Percentiles rank a stretch among this genome's conserved stretches.
Evolutionary conservation across 768 basidiomycete species (phyloP).

Genomic region (Termitomyces sp.): DNA sequence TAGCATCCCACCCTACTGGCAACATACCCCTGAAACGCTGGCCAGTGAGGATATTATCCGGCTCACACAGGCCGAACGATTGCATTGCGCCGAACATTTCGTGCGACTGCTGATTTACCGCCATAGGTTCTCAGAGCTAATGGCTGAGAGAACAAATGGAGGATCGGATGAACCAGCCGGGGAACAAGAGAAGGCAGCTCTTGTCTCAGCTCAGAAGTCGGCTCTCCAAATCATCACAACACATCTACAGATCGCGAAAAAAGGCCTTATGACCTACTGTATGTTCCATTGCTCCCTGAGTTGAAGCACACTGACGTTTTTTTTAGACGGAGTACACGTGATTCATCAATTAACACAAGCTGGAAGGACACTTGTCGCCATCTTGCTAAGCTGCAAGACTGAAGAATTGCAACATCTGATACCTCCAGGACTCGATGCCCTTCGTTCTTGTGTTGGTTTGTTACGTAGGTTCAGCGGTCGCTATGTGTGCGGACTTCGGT

Average conservation of each 20-base stretch:
- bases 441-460: slow-evolving; percentile 86
- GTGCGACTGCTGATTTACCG: slow-evolving; percentile 85
- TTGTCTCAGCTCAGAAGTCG: slow-evolving; percentile 68
- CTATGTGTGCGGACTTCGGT: slow-evolving; percentile 87
- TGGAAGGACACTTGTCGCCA: slow-evolving; percentile 83
- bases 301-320: slow-evolving; percentile 5
- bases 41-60: slow-evolving; percentile 83
- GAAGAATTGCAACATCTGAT: slow-evolving; percentile 72
- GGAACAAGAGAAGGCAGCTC: slow-evolving; percentile 73
- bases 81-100: slow-evolving; percentile 85
- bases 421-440: slow-evolving; percentile 75
- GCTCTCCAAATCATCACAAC: slow-evolving; percentile 80
- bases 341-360: slow-evolving; percentile 95
- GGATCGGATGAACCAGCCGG: slow-evolving; percentile 47
- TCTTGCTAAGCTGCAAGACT: slow-evolving; percentile 84
- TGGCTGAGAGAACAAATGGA: slow-evolving; percentile 61
- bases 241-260: slow-evolving; percentile 80
- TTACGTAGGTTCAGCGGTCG: slow-evolving; percentile 84
- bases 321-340: slow-evolving; percentile 84
- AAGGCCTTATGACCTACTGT: slow-evolving; percentile 95
- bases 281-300: slow-evolving; percentile 25
- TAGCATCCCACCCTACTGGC: slow-evolving; percentile 72
- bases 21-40: slow-evolving; percentile 74
- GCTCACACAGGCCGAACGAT: slow-evolving; percentile 80
- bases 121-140: slow-evolving; percentile 74